These are phyloP conservation scores for Chalara sp. DNA, from an alignment of 2,329 filamentous ascomycete species.

Conservation along the genomic window DNA sequence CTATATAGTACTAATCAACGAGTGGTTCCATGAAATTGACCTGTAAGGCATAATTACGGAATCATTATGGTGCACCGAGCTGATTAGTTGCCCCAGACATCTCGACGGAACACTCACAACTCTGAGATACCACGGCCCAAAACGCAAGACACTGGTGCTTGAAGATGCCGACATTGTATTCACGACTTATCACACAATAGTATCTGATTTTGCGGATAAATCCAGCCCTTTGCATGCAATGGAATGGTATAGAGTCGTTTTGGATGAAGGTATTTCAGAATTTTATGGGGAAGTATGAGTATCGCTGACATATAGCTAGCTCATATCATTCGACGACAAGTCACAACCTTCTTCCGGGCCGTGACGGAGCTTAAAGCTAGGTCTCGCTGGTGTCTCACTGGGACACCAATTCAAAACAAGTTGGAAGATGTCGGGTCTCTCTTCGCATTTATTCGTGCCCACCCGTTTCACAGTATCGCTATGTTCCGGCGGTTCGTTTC, in stretches of 20 bases:
- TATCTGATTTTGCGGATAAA: slow-evolving; percentile 27
- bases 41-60: slow-evolving; percentile 20
- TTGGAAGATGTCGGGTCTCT: slow-evolving; percentile 25
- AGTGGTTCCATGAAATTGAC: slow-evolving; percentile 34
- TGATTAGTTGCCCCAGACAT: slow-evolving; percentile 24
- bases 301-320: slow-evolving; percentile 27
- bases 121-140: slow-evolving; percentile 32
- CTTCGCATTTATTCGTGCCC: slow-evolving; percentile 16
- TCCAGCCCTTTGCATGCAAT: slow-evolving; percentile 27
- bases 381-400: slow-evolving; percentile 29
- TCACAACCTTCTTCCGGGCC: slow-evolving; percentile 37
- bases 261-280: slow-evolving; percentile 35
- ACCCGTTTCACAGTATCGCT: slow-evolving; percentile 6
- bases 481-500: slow-evolving; percentile 16
- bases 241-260: slow-evolving; percentile 35
- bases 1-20: slow-evolving; percentile 32
- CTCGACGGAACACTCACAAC: slow-evolving; percentile 22
- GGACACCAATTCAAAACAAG: slow-evolving; percentile 25
- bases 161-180: slow-evolving; percentile 34
- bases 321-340: slow-evolving; percentile 41
- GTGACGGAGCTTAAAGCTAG: slow-evolving; percentile 35
- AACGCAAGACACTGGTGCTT: slow-evolving; percentile 22
- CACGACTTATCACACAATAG: slow-evolving; percentile 40
- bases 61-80: not conserved
- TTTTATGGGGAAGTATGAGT: slow-evolving; percentile 1